Conservation (phyloP, 495 filamentous ascomycete species). For the Aspergillus heteromorphus region DNA sequence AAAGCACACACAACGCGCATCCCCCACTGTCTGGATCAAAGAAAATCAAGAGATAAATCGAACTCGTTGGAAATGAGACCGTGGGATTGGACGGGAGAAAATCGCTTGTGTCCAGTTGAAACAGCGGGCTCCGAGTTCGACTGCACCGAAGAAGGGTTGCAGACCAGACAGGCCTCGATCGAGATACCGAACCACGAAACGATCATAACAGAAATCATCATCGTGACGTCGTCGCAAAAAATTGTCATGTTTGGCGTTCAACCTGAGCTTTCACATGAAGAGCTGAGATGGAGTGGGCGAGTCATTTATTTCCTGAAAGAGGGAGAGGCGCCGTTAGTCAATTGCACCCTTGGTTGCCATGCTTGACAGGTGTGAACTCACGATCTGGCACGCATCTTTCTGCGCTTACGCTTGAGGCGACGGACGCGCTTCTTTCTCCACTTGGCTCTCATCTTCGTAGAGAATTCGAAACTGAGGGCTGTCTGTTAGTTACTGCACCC, state of each 20-base stretch:
- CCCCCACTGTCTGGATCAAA: slow-evolving; percentile 12
- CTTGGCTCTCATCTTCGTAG: slow-evolving; percentile 92
- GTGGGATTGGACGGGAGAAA: slow-evolving; percentile 21
- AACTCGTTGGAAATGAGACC: slow-evolving; percentile 22
- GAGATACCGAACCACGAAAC: slow-evolving; percentile 25
- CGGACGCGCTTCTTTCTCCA: slow-evolving; percentile 99
- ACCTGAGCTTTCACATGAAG: slow-evolving; percentile 38
- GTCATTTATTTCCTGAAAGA: slow-evolving; percentile 66
- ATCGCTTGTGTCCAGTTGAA: slow-evolving; percentile 22
- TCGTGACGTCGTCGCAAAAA: slow-evolving; percentile 32
- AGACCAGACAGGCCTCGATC: slow-evolving; percentile 25
- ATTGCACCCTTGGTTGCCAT: background rate
- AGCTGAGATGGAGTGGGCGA: slow-evolving; percentile 58
- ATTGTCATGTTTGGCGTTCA: slow-evolving; percentile 45
- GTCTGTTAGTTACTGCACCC: slow-evolving; percentile 13
- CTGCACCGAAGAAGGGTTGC: slow-evolving; percentile 16
- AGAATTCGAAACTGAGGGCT: slow-evolving; percentile 26
- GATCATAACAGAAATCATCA: slow-evolving; percentile 30
- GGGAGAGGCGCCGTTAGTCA: slow-evolving; percentile 21
- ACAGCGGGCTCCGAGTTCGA: slow-evolving; percentile 33
- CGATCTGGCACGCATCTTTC: slow-evolving; percentile 95
- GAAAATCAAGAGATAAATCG: slow-evolving; percentile 14
- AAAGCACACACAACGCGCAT: slow-evolving; percentile 10
- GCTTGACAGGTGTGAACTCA: slow-evolving; percentile 41
- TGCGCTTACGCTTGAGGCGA: slow-evolving; percentile 96